These are phyloP conservation scores for Gynostemma pentaphyllum DNA, from an alignment of 306 rosid species.

Conservation along the genomic window DNA sequence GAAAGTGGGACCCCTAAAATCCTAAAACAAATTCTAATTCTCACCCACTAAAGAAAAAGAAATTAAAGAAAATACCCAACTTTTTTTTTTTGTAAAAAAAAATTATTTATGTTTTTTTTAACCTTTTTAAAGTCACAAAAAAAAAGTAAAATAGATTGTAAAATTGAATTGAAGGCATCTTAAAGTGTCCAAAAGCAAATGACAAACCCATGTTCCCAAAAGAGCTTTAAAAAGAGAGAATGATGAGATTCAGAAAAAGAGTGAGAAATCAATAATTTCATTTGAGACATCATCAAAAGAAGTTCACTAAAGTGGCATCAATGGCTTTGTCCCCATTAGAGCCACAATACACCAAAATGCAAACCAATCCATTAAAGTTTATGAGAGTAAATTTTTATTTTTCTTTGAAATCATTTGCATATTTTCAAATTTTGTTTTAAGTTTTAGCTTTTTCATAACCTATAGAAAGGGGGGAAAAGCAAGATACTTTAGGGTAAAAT, in stretches of 20 bases:
- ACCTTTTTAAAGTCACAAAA: slow-evolving; percentile 31
- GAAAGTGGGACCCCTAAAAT: slow-evolving; percentile 33
- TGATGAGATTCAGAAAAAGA: slow-evolving; percentile 35
- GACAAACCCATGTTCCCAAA: slow-evolving; percentile 69
- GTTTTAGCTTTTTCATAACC: not conserved
- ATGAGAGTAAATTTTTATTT: not conserved
- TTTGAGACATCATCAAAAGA: slow-evolving; percentile 53
- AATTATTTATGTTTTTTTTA: not conserved
- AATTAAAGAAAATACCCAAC: slow-evolving; percentile 17
- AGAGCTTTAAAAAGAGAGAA: slow-evolving; percentile 43
- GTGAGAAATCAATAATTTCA: slow-evolving; percentile 37
- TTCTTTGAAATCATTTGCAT: not conserved
- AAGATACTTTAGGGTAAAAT: slow-evolving; percentile 8
- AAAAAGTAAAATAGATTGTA: slow-evolving; percentile 32
- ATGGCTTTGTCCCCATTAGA: slow-evolving; percentile 19
- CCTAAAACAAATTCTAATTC: slow-evolving; percentile 26
- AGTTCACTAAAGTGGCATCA: slow-evolving; percentile 40
- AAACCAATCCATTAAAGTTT: not conserved
- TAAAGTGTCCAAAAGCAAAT: slow-evolving; percentile 50
- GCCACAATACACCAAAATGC: not conserved
- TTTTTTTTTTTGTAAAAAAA: not conserved
- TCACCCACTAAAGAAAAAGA: slow-evolving; percentile 32
- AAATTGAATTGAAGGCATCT: slow-evolving; percentile 42
- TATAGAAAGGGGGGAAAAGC: not conserved
- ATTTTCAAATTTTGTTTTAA: not conserved